These are phyloP conservation scores for Candida saitoana DNA, from an alignment of 805 yeast genomes.

Conservation along the genomic window DNA sequence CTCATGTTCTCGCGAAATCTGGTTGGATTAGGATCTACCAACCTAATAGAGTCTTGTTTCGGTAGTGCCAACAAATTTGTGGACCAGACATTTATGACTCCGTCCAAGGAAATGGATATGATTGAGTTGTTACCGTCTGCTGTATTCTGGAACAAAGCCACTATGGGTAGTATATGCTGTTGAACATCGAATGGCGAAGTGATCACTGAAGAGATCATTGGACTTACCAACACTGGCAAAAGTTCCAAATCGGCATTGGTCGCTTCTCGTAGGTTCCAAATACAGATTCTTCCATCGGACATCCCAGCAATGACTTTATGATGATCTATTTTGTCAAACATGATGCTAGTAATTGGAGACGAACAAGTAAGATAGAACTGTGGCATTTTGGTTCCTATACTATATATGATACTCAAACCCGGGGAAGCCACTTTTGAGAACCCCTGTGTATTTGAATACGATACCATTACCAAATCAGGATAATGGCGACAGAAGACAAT, in stretches of 20 bases:
- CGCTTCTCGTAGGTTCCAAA: constrained; percentile 42
- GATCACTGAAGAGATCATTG: constrained; percentile 2
- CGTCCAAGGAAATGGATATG: constrained; percentile 21
- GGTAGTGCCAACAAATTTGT: constrained; percentile 29
- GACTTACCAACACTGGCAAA: constrained; percentile 8
- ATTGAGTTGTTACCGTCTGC: constrained; percentile 19
- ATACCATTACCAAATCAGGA: constrained; percentile 25
- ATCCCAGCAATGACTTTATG: constrained; percentile 47
- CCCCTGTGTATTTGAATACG: constrained; percentile 7
- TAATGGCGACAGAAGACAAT: neutral
- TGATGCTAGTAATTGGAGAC: constrained; percentile 34
- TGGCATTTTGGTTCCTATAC: constrained; percentile 19
- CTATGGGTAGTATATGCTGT: constrained; percentile 19
- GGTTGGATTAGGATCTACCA: constrained; percentile 7
- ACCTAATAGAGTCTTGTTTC: constrained; percentile 13
- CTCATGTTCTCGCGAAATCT: neutral
- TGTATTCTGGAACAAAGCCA: constrained; percentile 19
- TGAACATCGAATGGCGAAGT: constrained; percentile 4
- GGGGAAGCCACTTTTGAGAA: constrained; percentile 8
- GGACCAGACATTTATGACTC: constrained; percentile 32
- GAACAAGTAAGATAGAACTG: constrained; percentile 40
- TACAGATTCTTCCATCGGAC: constrained; percentile 45
- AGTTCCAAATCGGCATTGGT: neutral
- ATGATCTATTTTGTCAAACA: constrained; percentile 37
- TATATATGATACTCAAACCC: constrained; percentile 34